These are phyloP conservation scores for Dentipellis fragilis DNA, from an alignment of 768 basidiomycete species.

Conservation along the genomic window DNA sequence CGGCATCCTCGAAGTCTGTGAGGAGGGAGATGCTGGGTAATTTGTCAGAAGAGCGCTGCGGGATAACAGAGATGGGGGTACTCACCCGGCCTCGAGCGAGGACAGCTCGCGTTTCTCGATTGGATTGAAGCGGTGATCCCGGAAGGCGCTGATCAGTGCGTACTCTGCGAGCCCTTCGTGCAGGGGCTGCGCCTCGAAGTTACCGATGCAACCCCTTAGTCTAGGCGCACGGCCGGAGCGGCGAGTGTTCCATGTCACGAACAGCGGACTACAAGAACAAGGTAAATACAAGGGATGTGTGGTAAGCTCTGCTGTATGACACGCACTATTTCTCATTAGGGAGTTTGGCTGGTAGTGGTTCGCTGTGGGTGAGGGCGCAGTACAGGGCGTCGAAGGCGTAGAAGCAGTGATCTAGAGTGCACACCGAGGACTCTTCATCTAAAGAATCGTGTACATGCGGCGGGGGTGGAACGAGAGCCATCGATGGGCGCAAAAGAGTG, in stretches of 20 bases:
- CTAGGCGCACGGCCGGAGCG: constrained; percentile 49
- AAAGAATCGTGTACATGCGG: constrained; percentile 26
- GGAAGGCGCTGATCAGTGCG: constrained; percentile 84
- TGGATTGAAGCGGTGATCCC: constrained; percentile 76
- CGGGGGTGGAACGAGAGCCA: constrained; percentile 50
- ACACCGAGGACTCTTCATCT: constrained; percentile 34
- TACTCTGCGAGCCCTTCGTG: constrained; percentile 78
- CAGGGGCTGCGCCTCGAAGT: constrained; percentile 70
- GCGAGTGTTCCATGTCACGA: constrained; percentile 92
- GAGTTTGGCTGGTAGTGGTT: constrained; percentile 54
- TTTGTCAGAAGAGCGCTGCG: not conserved
- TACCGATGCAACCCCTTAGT: constrained; percentile 92
- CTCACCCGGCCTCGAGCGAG: constrained; percentile 80
- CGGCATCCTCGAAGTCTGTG: constrained; percentile 83
- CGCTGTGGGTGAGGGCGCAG: constrained; percentile 54
- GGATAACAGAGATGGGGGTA: constrained; percentile 7
- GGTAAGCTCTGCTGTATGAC: not conserved
- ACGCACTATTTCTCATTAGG: constrained; percentile 72
- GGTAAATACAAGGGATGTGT: not conserved
- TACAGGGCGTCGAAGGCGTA: constrained; percentile 76
- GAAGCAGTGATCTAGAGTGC: constrained; percentile 68
- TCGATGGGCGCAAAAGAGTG: constrained; percentile 14
- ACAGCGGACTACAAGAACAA: constrained; percentile 60
- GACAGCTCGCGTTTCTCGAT: constrained; percentile 72
- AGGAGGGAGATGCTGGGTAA: constrained; percentile 73